phyloP scores from a whole-genome alignment of 2,329 filamentous ascomycete species.

The Cephalotrichum gorgonifer region DNA sequence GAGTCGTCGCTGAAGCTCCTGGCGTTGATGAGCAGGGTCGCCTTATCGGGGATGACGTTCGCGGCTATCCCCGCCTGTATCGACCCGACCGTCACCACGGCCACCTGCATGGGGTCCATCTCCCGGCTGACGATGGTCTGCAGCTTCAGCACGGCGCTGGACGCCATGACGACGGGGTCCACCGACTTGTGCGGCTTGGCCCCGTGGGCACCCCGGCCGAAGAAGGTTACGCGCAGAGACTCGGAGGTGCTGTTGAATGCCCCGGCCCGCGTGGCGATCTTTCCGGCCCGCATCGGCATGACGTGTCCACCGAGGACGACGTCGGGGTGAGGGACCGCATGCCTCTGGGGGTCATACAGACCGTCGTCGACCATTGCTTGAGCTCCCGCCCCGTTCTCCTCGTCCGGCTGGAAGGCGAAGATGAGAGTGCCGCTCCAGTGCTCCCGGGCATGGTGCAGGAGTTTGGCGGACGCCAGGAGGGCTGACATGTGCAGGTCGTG shows the following conservation, averaged over 20 bases:
- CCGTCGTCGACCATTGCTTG: slow-evolving; percentile 27
- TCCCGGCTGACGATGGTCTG: slow-evolving; percentile 21
- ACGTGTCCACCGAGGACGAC: slow-evolving; percentile 26
- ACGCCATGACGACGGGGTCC: slow-evolving; percentile 34
- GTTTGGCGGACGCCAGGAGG: slow-evolving; percentile 43
- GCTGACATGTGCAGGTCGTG: slow-evolving; percentile 55
- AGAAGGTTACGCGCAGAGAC: slow-evolving; percentile 16
- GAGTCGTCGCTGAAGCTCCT: slow-evolving; percentile 20
- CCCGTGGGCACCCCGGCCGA: slow-evolving; percentile 32
- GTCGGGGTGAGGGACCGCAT: slow-evolving; percentile 19
- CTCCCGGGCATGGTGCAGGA: slow-evolving; percentile 30
- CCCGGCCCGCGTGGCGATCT: slow-evolving; percentile 14
- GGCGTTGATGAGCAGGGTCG: slow-evolving; percentile 28
- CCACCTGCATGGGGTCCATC: slow-evolving; percentile 21
- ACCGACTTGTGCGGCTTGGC: slow-evolving; percentile 27
- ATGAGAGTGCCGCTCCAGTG: slow-evolving; percentile 54
- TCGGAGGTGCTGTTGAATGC: slow-evolving; percentile 16
- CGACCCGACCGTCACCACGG: slow-evolving; percentile 32
- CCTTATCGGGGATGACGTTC: slow-evolving; percentile 33
- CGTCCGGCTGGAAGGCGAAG: slow-evolving; percentile 56
- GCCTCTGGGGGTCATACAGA: slow-evolving; percentile 19
- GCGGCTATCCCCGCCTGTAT: slow-evolving; percentile 28
- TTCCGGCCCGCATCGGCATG: slow-evolving; percentile 19
- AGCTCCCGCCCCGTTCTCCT: slow-evolving; percentile 54
- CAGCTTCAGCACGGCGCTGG: slow-evolving; percentile 24